Evolutionary conservation across 225 moss, liverwort and hornwort genomes (phyloP).

Genomic region (Lunularia cruciata): DNA sequence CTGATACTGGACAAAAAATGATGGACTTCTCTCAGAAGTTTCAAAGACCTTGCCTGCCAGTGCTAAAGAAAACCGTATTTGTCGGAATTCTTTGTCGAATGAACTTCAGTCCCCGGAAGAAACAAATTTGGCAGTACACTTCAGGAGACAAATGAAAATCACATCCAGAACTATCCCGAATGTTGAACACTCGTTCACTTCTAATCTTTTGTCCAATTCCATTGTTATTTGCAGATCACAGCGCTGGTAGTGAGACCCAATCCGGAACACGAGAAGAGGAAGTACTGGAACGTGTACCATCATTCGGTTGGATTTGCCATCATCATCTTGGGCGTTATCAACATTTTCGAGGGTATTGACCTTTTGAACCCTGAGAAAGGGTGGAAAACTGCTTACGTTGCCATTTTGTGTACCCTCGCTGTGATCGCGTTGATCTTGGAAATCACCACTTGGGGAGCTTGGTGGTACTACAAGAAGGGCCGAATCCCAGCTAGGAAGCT

Average conservation of each 20-base stretch:
- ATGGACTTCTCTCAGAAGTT: too few species aligned
- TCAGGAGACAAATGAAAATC: too few species aligned
- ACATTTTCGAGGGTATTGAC: conserved; percentile 73
- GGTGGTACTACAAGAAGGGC: conserved; percentile 18
- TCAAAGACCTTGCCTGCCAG: too few species aligned
- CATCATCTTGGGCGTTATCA: conserved; percentile 58
- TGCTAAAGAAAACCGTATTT: too few species aligned
- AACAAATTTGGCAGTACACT: too few species aligned
- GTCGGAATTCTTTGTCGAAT: too few species aligned
- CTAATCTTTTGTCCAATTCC: neutral
- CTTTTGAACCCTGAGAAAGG: conserved; percentile 46
- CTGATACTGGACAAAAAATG: too few species aligned
- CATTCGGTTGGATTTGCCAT: conserved; percentile 60
- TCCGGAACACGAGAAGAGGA: conserved; percentile 46
- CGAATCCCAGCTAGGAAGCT: conserved; percentile 3
- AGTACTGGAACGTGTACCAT: conserved; percentile 78
- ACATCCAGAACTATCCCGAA: too few species aligned
- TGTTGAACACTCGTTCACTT: too few species aligned
- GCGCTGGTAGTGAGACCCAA: conserved; percentile 67
- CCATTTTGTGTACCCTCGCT: conserved; percentile 38
- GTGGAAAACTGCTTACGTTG: conserved; percentile 57
- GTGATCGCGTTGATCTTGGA: conserved; percentile 59
- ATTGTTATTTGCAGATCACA: conserved; percentile 40
- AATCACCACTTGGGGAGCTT: conserved; percentile 54
- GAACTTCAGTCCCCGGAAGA: too few species aligned